A percentile compares a stretch with the other conserved stretches of the same genome.
These are phyloP conservation scores for Scytalidium lignicola DNA, from an alignment of 2,329 filamentous ascomycete genomes.

Conservation along the genomic window DNA sequence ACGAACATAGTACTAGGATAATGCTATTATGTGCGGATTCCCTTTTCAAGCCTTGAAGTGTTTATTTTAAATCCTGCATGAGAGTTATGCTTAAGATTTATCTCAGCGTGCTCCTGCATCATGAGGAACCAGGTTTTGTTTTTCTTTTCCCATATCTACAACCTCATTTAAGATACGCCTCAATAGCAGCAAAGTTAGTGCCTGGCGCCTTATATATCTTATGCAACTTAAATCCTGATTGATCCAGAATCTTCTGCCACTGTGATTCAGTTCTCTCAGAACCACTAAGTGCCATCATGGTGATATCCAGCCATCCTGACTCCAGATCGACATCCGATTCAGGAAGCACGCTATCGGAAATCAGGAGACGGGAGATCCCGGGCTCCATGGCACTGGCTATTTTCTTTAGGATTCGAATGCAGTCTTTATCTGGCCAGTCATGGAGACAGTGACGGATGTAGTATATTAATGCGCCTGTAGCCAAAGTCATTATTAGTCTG, in stretches of 20 bases:
- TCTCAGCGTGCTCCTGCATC: no score
- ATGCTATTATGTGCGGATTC: no score
- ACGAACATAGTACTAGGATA: no score
- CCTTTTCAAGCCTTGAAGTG: no score
- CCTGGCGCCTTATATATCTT: constrained; percentile 2
- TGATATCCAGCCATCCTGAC: constrained; percentile 8
- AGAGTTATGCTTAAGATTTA: no score
- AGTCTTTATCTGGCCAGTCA: constrained; percentile 33
- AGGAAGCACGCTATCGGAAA: constrained; percentile 25
- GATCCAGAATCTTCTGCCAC: constrained; percentile 7
- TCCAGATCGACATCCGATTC: constrained; percentile 1
- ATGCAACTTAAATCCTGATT: constrained; percentile 3
- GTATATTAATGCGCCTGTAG: constrained; percentile 28
- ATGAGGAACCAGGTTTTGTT: no score
- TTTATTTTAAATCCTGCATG: no score
- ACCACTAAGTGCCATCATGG: constrained; percentile 10
- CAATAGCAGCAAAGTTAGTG: constrained; percentile 3
- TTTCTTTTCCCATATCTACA: no score
- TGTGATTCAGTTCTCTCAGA: constrained; percentile 8
- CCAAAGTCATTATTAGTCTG: no score
- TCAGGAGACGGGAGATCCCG: constrained; percentile 20
- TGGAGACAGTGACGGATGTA: constrained; percentile 34
- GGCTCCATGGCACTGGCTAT: constrained; percentile 25
- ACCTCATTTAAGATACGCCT: constrained; percentile 1
- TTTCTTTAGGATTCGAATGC: constrained; percentile 27